Base-by-base conservation (phyloP, 2,329 filamentous ascomycete species). In the Teratosphaeria destructans region DNA sequence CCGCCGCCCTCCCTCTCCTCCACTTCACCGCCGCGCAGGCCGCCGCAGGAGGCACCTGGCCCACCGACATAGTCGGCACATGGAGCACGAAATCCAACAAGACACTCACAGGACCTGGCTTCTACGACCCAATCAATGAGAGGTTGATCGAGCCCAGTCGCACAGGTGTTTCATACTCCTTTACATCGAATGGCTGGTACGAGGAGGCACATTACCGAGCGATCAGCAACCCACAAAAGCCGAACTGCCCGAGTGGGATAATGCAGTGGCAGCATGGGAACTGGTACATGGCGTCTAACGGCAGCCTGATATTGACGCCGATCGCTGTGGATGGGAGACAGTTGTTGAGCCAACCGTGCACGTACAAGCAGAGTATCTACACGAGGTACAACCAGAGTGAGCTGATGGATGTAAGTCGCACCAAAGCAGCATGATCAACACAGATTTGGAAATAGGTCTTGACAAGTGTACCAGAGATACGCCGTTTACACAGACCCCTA, bases 221-320 rank as follows among this genome's bases (percentile, higher is more conserved):
- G 10, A 74, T 88, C 67, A 74, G 86, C 55, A 88, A 89, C 70
- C 86, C 68, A 55, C 49, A 49, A 19, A 75, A 79, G 14, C 86
- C 86, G 32, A 72, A 76, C 61, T 89, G 86, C 66, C 82, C 85
- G 1, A 77, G 79, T 58, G 84, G 81, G 8, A 80, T 89, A 55
- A 83, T 89, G 77, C 85, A 89, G 74, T 90, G 83, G 79, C 87
- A 90, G 70, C 87, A 90, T 69, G 87, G 87, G 52, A 82, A 72
- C 58, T 88, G 83, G 70, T 74, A 76, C 5, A 75, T 84, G 64
- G 75, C 78, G 52, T 66, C 74, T 23, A 81, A 87, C 67, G 83
- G 84, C 52, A 84, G 81, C 5, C 73, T 90, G 27, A 72, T 73
- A 5, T 74, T 89, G 56, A 79, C 73, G 5, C 86, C 87, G 4